Evolutionary conservation across 1,284 basidiomycete species (phyloP), one percentile per base, ranked within the genome.

Genomic region (Fomitopsis palustris): DNA sequence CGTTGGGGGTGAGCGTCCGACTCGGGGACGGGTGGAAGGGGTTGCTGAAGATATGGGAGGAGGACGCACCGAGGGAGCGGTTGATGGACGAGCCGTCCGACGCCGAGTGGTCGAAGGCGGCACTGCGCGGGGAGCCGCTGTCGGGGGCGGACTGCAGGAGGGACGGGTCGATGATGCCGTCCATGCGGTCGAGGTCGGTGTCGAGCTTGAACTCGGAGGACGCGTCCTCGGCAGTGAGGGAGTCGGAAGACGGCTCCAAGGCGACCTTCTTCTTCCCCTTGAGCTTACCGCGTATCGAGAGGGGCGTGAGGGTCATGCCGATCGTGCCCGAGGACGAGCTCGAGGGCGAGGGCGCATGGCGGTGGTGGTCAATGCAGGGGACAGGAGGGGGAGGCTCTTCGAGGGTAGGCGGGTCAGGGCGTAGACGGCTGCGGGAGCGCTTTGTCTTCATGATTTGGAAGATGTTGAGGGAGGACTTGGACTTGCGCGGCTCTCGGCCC

Each of bases 151-250:
- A 54, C 33, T 62, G 72, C 25, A 71, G 74, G 21, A 67, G 72
- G 14, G 64, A 76, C 19, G 76, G 72, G 71, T 93, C 81, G 64
- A 96, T 79, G 70, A 96, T 93, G 31, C 91, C 94, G 53, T 92
- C 90, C 81, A 97, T 93, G 60, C 86, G 79, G 33, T 89, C 83
- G 43, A 96, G 77, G 64, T 96, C 86, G 53, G 86, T 88, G 73
- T 96, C 92, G 39, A 95, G 81, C 21, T 77, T 78, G 65, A 84
- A 78, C 17, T 72, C 65, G 21, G 65, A 57, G 35, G 63, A 39
- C 3, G 23, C 38, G 25, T n/a, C 41, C 23, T 63, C 7, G 60
- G 55, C 16, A 62, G 55, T 7, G 66, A 65, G n/a, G 62, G 62
- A 16, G 52, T 55, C 19, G 53, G 55, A 19, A 35, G 58, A 25